phyloP scores from a whole-genome alignment of 306 rosid species.

The Benincasa hispida region DNA sequence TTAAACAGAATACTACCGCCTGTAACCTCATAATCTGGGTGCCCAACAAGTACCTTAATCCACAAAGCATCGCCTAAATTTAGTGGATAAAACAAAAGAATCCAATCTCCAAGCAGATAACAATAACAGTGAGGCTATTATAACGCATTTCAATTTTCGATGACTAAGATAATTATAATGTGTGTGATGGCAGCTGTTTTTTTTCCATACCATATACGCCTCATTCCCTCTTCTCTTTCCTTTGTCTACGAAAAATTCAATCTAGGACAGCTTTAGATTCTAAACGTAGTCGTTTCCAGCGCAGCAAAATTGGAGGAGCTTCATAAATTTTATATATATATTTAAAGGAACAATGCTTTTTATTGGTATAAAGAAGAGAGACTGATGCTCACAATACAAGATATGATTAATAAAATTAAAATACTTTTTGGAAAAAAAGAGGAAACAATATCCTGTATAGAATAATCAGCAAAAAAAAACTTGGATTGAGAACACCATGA shows the following conservation, averaged over 20 bases:
- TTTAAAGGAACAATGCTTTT: too few relatives aligned
- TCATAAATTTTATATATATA: too few relatives aligned
- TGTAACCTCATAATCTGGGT: constrained; percentile 84
- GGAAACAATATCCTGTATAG: too few relatives aligned
- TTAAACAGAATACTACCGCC: constrained; percentile 70
- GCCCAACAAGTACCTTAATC: constrained; percentile 71
- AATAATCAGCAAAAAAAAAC: too few relatives aligned
- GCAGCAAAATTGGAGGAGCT: neutral
- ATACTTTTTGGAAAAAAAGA: too few relatives aligned
- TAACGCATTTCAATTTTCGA: neutral
- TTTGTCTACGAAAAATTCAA: neutral
- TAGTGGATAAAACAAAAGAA: neutral
- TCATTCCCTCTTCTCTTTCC: neutral
- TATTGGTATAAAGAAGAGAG: too few relatives aligned
- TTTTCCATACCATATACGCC: neutral
- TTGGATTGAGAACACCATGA: too few relatives aligned
- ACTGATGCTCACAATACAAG: too few relatives aligned
- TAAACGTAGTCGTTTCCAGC: neutral
- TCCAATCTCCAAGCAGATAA: neutral
- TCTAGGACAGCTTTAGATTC: neutral
- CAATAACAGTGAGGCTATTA: neutral
- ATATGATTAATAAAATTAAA: too few relatives aligned
- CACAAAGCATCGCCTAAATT: neutral
- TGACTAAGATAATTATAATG: neutral
- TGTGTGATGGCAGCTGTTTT: neutral